Conservation (phyloP, 352 stramenopile genomes). For the Phytophthora litchii region DNA sequence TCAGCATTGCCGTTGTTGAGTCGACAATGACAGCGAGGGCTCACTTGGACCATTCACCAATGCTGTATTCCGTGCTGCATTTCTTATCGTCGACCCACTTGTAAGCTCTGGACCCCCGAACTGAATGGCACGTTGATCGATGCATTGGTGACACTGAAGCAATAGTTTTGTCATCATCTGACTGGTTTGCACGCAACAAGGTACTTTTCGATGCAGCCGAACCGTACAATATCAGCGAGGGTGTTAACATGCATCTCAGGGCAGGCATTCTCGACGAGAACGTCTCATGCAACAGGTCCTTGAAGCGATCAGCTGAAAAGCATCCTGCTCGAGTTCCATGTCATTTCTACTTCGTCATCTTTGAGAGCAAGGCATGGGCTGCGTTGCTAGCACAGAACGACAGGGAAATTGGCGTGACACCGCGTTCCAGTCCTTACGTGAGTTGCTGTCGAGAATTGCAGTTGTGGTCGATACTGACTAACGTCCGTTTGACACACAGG, state of each 20-base stretch:
- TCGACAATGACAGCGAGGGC: conserved; percentile 8
- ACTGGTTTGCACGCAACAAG: not conserved
- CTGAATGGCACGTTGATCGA: conserved; percentile 5
- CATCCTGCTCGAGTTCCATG: conserved; percentile 6
- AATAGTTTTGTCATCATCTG: conserved; percentile 3
- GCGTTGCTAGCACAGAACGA: conserved; percentile 23
- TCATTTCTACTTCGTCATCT: conserved; percentile 13
- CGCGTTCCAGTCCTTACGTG: conserved; percentile 11
- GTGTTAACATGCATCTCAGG: conserved; percentile 15
- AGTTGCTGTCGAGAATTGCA: not conserved
- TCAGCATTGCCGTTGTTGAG: too few species aligned
- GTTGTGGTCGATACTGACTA: conserved; percentile 6
- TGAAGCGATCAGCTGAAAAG: conserved; percentile 14
- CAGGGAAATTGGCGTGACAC: conserved; percentile 3
- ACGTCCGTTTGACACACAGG: conserved; percentile 36
- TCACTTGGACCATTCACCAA: conserved; percentile 8
- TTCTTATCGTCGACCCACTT: conserved; percentile 17
- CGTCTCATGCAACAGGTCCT: conserved; percentile 7
- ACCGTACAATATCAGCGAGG: not conserved
- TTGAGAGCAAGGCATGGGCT: conserved; percentile 36
- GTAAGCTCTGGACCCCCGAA: conserved; percentile 7
- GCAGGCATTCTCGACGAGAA: conserved; percentile 3
- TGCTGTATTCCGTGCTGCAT: not conserved
- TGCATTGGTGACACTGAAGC: not conserved
- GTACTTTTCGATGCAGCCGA: conserved; percentile 1